Evolutionary conservation across 257 asterid genomes (phyloP).

Genomic region (Primulina tabacum): DNA sequence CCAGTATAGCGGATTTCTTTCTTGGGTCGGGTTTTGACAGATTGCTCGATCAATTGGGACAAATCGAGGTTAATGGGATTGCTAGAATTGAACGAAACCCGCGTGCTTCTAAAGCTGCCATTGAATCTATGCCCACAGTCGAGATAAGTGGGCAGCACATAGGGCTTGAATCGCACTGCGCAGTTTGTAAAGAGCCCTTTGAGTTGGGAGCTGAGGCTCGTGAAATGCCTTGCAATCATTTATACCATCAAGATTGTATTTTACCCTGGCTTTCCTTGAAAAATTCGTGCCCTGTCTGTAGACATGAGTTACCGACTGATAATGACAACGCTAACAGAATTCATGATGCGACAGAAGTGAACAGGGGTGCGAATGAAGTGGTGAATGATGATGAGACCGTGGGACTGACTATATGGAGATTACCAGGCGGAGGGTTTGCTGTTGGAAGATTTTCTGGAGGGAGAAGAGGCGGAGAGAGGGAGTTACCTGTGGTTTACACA

Average conservation of each 20-base stretch:
- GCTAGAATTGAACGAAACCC: slow-evolving; percentile 63
- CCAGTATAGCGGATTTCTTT: slow-evolving; percentile 72
- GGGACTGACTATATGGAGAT: slow-evolving; percentile 82
- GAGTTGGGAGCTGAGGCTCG: slow-evolving; percentile 64
- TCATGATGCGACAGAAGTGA: slow-evolving; percentile 25
- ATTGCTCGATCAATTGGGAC: slow-evolving; percentile 66
- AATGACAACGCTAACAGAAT: slow-evolving; percentile 23
- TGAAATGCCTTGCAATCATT: slow-evolving; percentile 88
- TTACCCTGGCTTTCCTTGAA: slow-evolving; percentile 74
- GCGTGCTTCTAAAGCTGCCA: slow-evolving; percentile 78
- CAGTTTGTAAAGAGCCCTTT: slow-evolving; percentile 81
- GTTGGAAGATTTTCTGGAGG: slow-evolving; percentile 87
- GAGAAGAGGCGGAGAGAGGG: slow-evolving; percentile 80
- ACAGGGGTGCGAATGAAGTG: slow-evolving; percentile 36
- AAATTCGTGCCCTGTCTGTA: slow-evolving; percentile 84
- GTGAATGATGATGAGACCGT: slow-evolving; percentile 56
- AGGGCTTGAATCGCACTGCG: slow-evolving; percentile 57
- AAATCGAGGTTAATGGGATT: slow-evolving; percentile 64
- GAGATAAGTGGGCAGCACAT: slow-evolving; percentile 48
- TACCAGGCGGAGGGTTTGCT: slow-evolving; percentile 93
- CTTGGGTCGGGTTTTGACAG: slow-evolving; percentile 88
- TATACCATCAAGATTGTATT: slow-evolving; percentile 80
- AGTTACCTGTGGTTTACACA: slow-evolving; percentile 81
- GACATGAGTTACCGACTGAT: slow-evolving; percentile 66
- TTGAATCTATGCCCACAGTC: slow-evolving; percentile 70